Base-by-base conservation (phyloP, 352 stramenopile species). In the Hyaloperonospora brassicae region DNA sequence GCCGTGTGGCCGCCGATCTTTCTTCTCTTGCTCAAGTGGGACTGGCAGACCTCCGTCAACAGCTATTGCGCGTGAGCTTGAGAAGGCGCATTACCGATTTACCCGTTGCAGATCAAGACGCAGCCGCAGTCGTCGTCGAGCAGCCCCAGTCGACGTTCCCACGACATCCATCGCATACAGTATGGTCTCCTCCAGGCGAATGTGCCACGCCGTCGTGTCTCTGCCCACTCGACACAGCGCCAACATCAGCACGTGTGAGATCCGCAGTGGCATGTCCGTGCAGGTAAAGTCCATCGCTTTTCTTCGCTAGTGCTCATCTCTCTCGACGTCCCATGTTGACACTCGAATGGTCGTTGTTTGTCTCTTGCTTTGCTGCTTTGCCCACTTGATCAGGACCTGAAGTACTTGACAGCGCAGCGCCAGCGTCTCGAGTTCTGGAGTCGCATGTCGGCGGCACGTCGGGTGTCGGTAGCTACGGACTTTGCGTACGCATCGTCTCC, bases 261-360 rank as follows among this genome's bases (percentile, higher is more conserved):
- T 92, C 62, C 79, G 81, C 54, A 89, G 79, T 49, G 81, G 81
- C 57, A 92, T 92, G 81, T 87, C 75, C 31, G 81, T 92, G 22
- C 79, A 89, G 76, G 78, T 87, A 9, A 34, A 1, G 52, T 58
- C 23, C 13, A 50, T 41, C n/a, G 3, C 0, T 7, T 24, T n/a
- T 50, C 9, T 6, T 23, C 34, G 13, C 24, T 31, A 11, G 2
- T 14, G 22, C 47, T 44, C 17, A 17, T 17, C 17, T 17, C 17
- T 17, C 17, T 17, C 17, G 17, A 17, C 17, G 39, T 23, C 21
- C 21, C 23, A 21, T 21, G n/a, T 2, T 14, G 22, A 44, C 1
- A 50, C 2, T 55, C 55, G 52, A 68, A 39, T 14, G 27, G 41
- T 54, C 22, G 1, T 24, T 7, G 14, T 41, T 24, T 24, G 36